These are phyloP conservation scores for Phytophthora pini DNA, from an alignment of 352 stramenopile genomes.

Conservation along the genomic window DNA sequence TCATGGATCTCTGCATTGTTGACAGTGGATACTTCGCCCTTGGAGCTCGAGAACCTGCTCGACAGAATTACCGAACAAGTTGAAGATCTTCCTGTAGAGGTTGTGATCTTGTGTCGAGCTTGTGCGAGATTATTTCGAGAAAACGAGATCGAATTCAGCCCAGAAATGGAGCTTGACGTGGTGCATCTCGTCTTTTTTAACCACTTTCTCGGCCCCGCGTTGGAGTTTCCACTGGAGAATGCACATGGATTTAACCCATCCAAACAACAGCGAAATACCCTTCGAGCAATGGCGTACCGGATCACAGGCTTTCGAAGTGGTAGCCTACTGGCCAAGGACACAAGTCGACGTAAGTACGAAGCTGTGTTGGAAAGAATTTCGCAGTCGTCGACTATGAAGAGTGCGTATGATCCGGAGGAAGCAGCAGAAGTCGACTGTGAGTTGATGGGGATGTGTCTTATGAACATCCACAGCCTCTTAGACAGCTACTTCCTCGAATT, in stretches of 20 bases:
- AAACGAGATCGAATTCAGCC: background rate
- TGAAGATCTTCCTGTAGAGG: constrained; percentile 44
- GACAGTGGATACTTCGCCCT: background rate
- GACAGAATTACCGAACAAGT: constrained; percentile 36
- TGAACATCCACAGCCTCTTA: constrained; percentile 71
- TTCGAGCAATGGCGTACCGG: constrained; percentile 21
- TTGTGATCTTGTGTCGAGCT: constrained; percentile 62
- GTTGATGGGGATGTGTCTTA: constrained; percentile 61
- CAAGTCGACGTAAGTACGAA: constrained; percentile 29
- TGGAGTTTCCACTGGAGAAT: constrained; percentile 39
- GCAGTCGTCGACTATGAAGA: constrained; percentile 21
- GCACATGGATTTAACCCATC: constrained; percentile 14
- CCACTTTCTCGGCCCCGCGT: constrained; percentile 63
- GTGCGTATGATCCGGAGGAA: constrained; percentile 34
- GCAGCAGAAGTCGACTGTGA: constrained; percentile 37
- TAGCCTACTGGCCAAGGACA: background rate
- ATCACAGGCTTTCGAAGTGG: constrained; percentile 20
- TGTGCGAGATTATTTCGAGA: constrained; percentile 36
- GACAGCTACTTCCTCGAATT: constrained; percentile 46
- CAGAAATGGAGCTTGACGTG: constrained; percentile 19
- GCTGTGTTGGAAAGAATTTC: constrained; percentile 23
- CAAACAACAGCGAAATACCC: constrained; percentile 12
- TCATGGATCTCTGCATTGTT: constrained; percentile 43
- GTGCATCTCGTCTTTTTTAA: constrained; percentile 84
- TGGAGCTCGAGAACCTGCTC: constrained; percentile 31